Base-by-base conservation (phyloP, 768 basidiomycete genomes). In the Polyporus arcularius region DNA sequence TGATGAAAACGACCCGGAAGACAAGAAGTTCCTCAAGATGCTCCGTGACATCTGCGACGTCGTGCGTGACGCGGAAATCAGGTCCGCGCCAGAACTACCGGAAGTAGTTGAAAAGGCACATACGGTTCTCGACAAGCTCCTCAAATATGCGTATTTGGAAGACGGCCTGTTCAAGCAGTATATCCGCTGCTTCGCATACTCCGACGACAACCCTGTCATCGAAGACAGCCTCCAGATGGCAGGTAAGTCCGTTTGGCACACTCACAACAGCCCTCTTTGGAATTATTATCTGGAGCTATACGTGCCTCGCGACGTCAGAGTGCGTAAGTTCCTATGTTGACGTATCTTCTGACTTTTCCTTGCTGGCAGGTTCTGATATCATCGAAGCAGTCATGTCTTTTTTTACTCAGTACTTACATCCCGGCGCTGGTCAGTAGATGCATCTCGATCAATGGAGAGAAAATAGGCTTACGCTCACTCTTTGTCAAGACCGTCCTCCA, bases 31-130 rank as follows among this genome's bases (percentile, higher is more conserved):
- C 21, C 8, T 48, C 16, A 21, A 50, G 11, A 57, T 57, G 21
- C 53, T 64, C 32, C 35, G 26, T 4, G 40, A 57, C 12, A 46
- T 21, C 2, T 64, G 63, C 47, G 55, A 55, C 16, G 53, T 64
- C 47, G 63, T 64, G 6, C 63, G 63, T 42, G 45, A 60, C 16
- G 63, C 63, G 0, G 55, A 57, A 14, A 39, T 28, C 3, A 30
- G 45, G 11, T 21, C 10, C 9, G 32, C 63, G 3, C 31, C 30
- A 38, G 59, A 64, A 9, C 46, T 64, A 2, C 51, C 56, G 1
- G 31, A 48, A 2, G 42, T 64, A 2, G 50, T 55, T 26, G 56
- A 48, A n/a, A 64, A 55, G 35, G 55, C 63, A 3, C 55, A 58
- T 4, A 45, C 18, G 1, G 15, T 61, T 4, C 46, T 64, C 10